Conservation (phyloP, 345 rosid genomes). For the Mallotus nudiflorus region DNA sequence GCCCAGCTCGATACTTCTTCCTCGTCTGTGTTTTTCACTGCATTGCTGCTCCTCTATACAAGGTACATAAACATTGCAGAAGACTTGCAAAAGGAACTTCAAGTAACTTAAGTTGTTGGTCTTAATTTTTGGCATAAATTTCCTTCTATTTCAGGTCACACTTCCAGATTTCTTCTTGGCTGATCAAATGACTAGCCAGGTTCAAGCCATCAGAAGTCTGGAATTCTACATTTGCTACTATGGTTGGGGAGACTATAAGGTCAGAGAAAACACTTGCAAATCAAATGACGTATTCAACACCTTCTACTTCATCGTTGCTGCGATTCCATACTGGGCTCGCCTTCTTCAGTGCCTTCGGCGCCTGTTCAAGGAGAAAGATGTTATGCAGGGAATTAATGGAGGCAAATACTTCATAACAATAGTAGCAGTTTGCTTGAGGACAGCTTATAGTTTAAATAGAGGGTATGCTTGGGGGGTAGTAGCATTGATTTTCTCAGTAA, state of each 20-base stretch:
- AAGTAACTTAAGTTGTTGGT: background rate
- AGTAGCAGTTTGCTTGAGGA: constrained; percentile 57
- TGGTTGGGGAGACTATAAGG: constrained; percentile 61
- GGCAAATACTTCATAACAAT: constrained; percentile 56
- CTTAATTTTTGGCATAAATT: background rate
- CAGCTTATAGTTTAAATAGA: constrained; percentile 43
- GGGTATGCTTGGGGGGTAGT: constrained; percentile 37
- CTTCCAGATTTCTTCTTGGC: constrained; percentile 71
- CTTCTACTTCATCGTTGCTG: constrained; percentile 57
- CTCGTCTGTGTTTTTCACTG: constrained; percentile 37
- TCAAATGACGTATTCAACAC: constrained; percentile 27
- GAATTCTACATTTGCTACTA: constrained; percentile 74
- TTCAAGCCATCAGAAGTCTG: constrained; percentile 70
- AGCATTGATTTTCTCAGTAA: constrained; percentile 48
- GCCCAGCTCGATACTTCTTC: constrained; percentile 40
- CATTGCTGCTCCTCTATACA: constrained; percentile 46
- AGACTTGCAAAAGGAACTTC: too few species aligned
- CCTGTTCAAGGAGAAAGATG: constrained; percentile 56
- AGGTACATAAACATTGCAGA: constrained; percentile 24
- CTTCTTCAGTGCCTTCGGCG: constrained; percentile 67
- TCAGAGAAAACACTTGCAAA: constrained; percentile 43
- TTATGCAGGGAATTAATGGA: constrained; percentile 55
- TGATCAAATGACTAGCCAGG: constrained; percentile 73
- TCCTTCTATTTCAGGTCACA: constrained; percentile 39
- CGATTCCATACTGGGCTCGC: constrained; percentile 58